A percentile compares a stretch with the other conserved stretches of the same genome.
Evolutionary conservation across 768 basidiomycete genomes (phyloP).

Genomic region (Baorangia bicolor): DNA sequence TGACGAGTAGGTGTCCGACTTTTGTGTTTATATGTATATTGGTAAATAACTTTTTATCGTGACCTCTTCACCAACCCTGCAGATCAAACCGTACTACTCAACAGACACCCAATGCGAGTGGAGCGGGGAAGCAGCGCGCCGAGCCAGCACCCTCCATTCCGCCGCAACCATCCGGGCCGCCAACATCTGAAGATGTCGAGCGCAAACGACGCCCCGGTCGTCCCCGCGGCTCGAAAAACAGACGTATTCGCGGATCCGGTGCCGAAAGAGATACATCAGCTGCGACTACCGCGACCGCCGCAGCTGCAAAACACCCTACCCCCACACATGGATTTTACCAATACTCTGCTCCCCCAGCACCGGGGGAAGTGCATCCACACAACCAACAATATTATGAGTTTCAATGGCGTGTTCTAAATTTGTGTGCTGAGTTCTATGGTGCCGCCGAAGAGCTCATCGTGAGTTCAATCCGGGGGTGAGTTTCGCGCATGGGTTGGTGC

Average conservation of each 20-base stretch:
- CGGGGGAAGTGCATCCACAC: conserved; percentile 54
- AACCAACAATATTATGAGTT: conserved; percentile 84
- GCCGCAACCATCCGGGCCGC: conserved; percentile 19
- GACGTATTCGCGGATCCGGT: conserved; percentile 44
- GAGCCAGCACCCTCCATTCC: conserved; percentile 30
- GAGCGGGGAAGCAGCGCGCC: conserved; percentile 20
- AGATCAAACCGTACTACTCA: conserved; percentile 25
- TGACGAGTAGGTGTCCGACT: conserved; percentile 28
- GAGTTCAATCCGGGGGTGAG: conserved; percentile 34
- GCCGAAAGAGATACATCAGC: conserved; percentile 24
- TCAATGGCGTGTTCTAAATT: conserved; percentile 79
- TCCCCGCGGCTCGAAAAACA: conserved; percentile 77
- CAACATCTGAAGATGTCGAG: conserved; percentile 35
- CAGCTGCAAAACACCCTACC: conserved; percentile 30
- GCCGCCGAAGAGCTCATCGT: conserved; percentile 84
- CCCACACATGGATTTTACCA: conserved; percentile 46
- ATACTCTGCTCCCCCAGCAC: conserved; percentile 39
- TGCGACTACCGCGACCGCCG: conserved; percentile 4
- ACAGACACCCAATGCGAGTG: conserved; percentile 14
- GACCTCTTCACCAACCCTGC: conserved; percentile 5
- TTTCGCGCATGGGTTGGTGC: conserved; percentile 2
- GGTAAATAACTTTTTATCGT: conserved; percentile 2
- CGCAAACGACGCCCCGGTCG: conserved; percentile 75
- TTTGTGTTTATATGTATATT: conserved; percentile 8
- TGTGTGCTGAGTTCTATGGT: conserved; percentile 84